Conservation (phyloP, 108 stramenopile genomes). For the Conticribra weissflogii region DNA sequence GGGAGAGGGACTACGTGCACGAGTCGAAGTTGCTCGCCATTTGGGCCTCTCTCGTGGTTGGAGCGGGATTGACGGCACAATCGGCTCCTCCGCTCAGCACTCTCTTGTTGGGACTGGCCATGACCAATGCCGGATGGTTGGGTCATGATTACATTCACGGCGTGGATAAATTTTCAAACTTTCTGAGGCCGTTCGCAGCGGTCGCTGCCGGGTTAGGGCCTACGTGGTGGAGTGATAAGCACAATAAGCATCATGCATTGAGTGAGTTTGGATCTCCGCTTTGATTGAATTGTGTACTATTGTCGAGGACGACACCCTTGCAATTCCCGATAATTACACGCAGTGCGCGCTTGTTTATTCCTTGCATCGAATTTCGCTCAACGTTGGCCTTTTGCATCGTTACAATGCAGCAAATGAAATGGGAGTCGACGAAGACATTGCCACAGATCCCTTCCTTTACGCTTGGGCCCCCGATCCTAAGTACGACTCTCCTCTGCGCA, state of each 20-base stretch:
- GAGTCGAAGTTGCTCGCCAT: slow-evolving; percentile 76
- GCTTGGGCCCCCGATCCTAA: slow-evolving; percentile 85
- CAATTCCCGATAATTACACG: no score
- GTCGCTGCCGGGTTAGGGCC: slow-evolving; percentile 78
- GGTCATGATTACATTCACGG: slow-evolving; percentile 95
- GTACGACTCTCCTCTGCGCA: slow-evolving; percentile 86
- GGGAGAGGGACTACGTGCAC: slow-evolving; percentile 82
- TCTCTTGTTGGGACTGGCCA: slow-evolving; percentile 65
- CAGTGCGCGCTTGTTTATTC: no score
- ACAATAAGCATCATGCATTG: slow-evolving; percentile 90
- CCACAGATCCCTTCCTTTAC: slow-evolving; percentile 90
- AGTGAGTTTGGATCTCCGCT: no score
- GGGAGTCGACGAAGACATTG: slow-evolving; percentile 94
- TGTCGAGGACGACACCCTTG: no score
- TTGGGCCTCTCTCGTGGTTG: slow-evolving; percentile 65
- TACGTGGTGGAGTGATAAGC: slow-evolving; percentile 89
- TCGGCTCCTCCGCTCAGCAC: slow-evolving; percentile 54
- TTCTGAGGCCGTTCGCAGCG: slow-evolving; percentile 73
- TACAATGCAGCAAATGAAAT: slow-evolving; percentile 93
- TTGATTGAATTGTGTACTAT: no score
- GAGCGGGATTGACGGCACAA: slow-evolving; percentile 58
- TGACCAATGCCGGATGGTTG: slow-evolving; percentile 92
- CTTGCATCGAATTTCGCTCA: no score
- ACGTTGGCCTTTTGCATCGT: no score
- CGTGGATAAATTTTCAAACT: slow-evolving; percentile 65